A percentile compares a stretch with the other conserved stretches of the same genome.
Conservation (phyloP, 1,284 basidiomycete genomes). For the Leccinum subrobustum region DNA sequence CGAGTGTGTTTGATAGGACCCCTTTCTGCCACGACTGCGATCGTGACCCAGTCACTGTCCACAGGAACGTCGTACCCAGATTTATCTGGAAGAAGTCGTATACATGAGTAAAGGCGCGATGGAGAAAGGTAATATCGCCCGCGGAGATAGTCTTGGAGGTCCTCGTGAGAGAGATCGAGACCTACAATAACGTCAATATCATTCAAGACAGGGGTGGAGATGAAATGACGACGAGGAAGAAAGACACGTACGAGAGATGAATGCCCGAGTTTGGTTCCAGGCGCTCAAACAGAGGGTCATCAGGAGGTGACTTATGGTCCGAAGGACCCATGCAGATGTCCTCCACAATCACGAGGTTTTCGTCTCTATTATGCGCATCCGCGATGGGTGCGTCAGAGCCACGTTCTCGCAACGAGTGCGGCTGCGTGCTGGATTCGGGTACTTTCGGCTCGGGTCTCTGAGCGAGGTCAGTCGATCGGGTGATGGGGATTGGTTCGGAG, state of each 20-base stretch:
- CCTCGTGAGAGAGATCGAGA: conserved; percentile 67
- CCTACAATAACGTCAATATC: conserved; percentile 39
- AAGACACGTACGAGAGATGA: conserved; percentile 64
- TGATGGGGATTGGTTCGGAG: conserved; percentile 14
- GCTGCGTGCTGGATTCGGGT: conserved; percentile 8
- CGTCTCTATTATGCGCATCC: conserved; percentile 48
- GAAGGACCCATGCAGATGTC: conserved; percentile 74
- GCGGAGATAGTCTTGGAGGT: conserved; percentile 79
- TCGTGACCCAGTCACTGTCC: conserved; percentile 87
- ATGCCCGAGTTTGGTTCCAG: conserved; percentile 90
- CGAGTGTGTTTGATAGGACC: conserved; percentile 68
- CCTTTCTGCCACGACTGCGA: conserved; percentile 87
- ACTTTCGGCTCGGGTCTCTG: conserved; percentile 17
- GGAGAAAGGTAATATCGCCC: conserved; percentile 88
- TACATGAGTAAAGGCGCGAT: conserved; percentile 19
- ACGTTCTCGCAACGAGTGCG: conserved; percentile 9
- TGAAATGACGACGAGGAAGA: not conserved
- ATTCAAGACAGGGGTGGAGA: not conserved
- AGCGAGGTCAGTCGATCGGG: conserved; percentile 27
- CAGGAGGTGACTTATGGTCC: conserved; percentile 60
- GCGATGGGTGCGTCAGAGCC: conserved; percentile 9
- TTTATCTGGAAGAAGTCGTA: conserved; percentile 74
- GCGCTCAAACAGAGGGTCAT: conserved; percentile 72
- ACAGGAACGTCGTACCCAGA: conserved; percentile 86
- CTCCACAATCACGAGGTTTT: conserved; percentile 71